A percentile compares a stretch with the other conserved stretches of the same genome.
These are phyloP conservation scores for Aspergillus glaucus DNA, from an alignment of 2,329 filamentous ascomycete genomes.

Conservation along the genomic window DNA sequence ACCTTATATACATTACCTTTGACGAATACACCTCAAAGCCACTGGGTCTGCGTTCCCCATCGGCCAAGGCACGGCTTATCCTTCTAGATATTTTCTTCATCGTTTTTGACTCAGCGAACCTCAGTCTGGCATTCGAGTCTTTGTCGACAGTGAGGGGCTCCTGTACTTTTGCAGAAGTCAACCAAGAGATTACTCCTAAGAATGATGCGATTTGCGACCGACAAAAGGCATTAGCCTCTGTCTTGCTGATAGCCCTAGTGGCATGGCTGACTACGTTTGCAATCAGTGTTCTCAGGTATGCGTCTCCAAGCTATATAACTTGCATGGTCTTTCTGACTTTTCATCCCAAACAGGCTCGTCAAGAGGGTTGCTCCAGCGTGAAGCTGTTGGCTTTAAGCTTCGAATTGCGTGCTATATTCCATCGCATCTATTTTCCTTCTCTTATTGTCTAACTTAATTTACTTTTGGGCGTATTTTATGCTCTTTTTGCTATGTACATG, in stretches of 20 bases:
- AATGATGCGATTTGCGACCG: conserved; percentile 52
- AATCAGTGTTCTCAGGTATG: conserved; percentile 69
- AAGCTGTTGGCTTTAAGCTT: neutral
- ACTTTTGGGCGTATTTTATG: neutral
- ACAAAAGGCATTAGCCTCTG: conserved; percentile 66
- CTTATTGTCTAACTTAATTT: neutral
- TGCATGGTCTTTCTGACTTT: conserved; percentile 5
- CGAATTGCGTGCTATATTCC: neutral
- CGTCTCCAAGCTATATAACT: neutral
- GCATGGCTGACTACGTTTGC: conserved; percentile 90
- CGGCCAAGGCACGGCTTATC: conserved; percentile 81
- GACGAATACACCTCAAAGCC: conserved; percentile 96
- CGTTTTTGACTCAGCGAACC: conserved; percentile 91
- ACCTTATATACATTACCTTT: conserved; percentile 88
- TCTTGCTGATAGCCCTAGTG: conserved; percentile 73
- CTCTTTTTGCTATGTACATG: no score
- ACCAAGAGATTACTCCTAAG: conserved; percentile 26
- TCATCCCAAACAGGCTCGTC: conserved; percentile 27
- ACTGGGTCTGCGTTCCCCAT: conserved; percentile 73
- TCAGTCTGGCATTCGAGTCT: conserved; percentile 81
- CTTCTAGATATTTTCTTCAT: conserved; percentile 94
- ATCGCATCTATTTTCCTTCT: neutral
- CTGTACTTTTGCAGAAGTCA: conserved; percentile 46
- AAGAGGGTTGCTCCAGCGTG: conserved; percentile 22
- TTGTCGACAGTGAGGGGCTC: conserved; percentile 58